Evolutionary conservation across 352 stramenopile species (phyloP).

Genomic region (Phytopythium chamaehyphon): DNA sequence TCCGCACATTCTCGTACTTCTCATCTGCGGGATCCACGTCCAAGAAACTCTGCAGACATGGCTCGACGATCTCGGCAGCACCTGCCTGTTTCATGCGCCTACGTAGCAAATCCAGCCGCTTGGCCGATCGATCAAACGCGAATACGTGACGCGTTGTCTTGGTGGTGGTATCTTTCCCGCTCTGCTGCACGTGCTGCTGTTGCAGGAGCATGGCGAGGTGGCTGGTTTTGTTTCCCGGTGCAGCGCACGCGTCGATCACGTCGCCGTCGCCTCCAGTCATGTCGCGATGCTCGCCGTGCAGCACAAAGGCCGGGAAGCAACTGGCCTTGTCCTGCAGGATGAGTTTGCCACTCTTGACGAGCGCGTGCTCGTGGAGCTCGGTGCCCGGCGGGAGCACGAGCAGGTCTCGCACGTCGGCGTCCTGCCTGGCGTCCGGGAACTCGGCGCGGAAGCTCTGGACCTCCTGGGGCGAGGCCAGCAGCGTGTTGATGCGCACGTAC

Average conservation of each 20-base stretch:
- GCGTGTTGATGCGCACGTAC: conserved; percentile 94
- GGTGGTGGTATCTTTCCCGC: conserved; percentile 3
- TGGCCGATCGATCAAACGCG: conserved; percentile 91
- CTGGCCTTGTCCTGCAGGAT: conserved; percentile 97
- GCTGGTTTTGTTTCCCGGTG: conserved; percentile 98
- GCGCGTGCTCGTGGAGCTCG: conserved; percentile 79
- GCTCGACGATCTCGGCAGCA: conserved; percentile 71
- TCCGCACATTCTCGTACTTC: conserved; percentile 86
- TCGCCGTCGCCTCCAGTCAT: conserved; percentile 51
- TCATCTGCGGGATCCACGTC: conserved; percentile 68
- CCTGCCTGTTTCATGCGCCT: conserved; percentile 82
- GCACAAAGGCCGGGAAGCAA: conserved; percentile 95
- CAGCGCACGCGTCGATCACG: conserved; percentile 96
- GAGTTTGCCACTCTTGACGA: conserved; percentile 84
- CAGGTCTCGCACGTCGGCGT: conserved; percentile 88
- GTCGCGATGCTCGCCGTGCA: conserved; percentile 77
- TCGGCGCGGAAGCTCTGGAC: conserved; percentile 40
- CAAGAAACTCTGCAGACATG: conserved; percentile 92
- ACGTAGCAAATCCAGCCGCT: conserved; percentile 87
- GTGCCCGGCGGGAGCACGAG: conserved; percentile 88
- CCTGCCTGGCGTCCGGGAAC: conserved; percentile 50
- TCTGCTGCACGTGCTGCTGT: conserved; percentile 60
- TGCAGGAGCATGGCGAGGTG: conserved; percentile 92
- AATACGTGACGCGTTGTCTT: conserved; percentile 81
- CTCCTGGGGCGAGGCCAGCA: conserved; percentile 55